Conservation (phyloP, 2,329 filamentous ascomycete genomes). For the Lizonia empirigonia region DNA sequence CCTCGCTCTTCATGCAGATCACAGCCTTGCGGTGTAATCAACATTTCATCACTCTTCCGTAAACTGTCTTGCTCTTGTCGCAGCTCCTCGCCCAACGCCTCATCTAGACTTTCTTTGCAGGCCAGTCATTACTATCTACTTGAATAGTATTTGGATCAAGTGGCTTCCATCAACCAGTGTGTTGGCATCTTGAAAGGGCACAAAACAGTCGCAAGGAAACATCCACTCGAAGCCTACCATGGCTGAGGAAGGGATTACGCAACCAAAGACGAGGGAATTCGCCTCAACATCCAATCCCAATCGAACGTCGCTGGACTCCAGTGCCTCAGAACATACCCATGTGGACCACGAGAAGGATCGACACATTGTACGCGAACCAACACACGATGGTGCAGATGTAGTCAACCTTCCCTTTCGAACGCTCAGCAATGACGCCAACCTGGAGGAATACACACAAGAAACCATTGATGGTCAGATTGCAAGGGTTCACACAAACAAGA, state of each 20-base stretch:
- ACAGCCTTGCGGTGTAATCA: conserved; percentile 1
- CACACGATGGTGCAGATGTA: conserved; percentile 49
- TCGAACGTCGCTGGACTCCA: conserved; percentile 15
- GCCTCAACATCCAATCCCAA: conserved; percentile 7
- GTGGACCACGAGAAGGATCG: conserved; percentile 21
- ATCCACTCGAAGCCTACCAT: conserved; percentile 12
- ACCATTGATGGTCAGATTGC: conserved; percentile 67
- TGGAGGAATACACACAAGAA: conserved; percentile 71
- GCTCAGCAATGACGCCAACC: conserved; percentile 59
- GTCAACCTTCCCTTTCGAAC: conserved; percentile 69
- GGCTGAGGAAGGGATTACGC: conserved; percentile 23
- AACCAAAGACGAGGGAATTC: conserved; percentile 22
- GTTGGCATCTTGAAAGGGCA: neutral
- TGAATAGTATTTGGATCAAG: neutral
- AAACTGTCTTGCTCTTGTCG: neutral
- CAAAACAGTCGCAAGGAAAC: neutral
- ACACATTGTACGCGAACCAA: conserved; percentile 29
- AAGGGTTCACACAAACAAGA: conserved; percentile 60
- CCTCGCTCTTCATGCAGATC: conserved; percentile 7
- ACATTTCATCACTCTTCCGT: conserved; percentile 3
- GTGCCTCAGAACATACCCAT: conserved; percentile 23
- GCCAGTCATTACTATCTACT: neutral
- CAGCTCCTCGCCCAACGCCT: neutral
- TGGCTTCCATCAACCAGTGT: neutral
- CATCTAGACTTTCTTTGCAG: neutral